Conservation (phyloP, 139 green algal genomes). For the Tetradesmus lagerheimii region DNA sequence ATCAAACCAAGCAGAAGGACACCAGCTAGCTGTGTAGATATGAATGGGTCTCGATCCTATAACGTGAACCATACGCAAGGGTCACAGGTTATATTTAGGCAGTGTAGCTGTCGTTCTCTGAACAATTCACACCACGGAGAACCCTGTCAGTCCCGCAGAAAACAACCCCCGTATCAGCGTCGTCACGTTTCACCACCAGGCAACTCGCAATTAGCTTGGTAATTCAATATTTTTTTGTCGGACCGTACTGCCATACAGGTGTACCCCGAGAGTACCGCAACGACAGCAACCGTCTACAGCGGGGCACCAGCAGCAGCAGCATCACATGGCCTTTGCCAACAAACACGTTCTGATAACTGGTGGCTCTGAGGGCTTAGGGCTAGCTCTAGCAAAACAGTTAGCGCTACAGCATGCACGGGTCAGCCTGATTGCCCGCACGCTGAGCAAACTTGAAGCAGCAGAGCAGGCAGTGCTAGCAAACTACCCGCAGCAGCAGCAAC, state of each 20-base stretch:
- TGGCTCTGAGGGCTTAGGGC: slow-evolving; percentile 79
- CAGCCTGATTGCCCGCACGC: slow-evolving; percentile 71
- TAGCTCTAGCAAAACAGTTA: slow-evolving; percentile 65
- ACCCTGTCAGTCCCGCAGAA: background rate
- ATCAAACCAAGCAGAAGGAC: background rate
- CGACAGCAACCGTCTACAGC: background rate
- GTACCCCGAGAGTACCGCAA: background rate
- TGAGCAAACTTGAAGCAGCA: slow-evolving; percentile 69
- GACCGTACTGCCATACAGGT: background rate
- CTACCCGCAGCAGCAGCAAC: slow-evolving; percentile 15
- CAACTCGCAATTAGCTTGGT: background rate
- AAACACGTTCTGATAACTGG: slow-evolving; percentile 88
- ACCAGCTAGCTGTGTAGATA: background rate
- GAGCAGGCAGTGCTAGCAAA: slow-evolving; percentile 47
- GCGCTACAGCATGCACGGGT: slow-evolving; percentile 55
- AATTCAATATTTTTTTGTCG: background rate
- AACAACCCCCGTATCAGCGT: background rate
- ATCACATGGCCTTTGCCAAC: slow-evolving; percentile 47
- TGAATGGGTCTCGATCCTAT: background rate
- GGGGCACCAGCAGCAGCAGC: background rate
- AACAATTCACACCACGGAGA: background rate
- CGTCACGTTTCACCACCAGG: background rate
- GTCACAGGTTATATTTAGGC: no score
- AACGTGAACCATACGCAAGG: no score
- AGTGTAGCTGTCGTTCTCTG: background rate